Percentiles rank a stretch among this genome's conserved stretches.
These are phyloP conservation scores for Colletotrichum tabaci DNA, from an alignment of 2,329 filamentous ascomycete species.

Conservation along the genomic window DNA sequence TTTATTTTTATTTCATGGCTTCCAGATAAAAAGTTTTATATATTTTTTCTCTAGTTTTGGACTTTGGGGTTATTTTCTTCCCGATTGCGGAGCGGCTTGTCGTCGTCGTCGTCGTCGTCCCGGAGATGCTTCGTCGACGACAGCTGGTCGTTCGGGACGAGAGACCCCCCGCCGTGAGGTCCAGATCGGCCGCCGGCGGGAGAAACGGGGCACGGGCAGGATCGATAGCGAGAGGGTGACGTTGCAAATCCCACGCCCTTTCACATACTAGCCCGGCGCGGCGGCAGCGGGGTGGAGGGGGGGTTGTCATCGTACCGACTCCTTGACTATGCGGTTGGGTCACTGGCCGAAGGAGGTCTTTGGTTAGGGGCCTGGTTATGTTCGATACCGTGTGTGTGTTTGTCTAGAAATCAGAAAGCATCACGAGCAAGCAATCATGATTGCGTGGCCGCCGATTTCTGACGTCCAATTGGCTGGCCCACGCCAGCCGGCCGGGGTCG, in stretches of 20 bases:
- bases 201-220: conserved; percentile 17
- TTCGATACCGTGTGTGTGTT: background rate
- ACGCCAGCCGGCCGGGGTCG: too few species aligned
- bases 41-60: background rate
- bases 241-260: background rate
- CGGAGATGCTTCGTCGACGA: background rate
- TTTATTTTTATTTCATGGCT: conserved; percentile 18
- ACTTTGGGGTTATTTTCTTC: background rate
- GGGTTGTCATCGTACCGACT: conserved; percentile 5
- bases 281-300: conserved; percentile 15
- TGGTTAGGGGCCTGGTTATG: background rate
- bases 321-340: conserved; percentile 2
- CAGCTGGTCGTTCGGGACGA: conserved; percentile 8
- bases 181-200: conserved; percentile 22
- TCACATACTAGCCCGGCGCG: background rate
- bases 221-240: background rate
- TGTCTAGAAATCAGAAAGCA: conserved; percentile 14
- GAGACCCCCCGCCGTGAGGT: background rate
- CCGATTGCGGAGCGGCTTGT: background rate
- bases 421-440: conserved; percentile 19
- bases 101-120: background rate
- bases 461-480: background rate
- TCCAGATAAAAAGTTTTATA: background rate
- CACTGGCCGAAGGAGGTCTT: background rate
- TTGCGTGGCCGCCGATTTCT: conserved; percentile 18